Base-by-base conservation (phyloP, 1,284 basidiomycete genomes). In the Phylloboletellus chloephorus region DNA sequence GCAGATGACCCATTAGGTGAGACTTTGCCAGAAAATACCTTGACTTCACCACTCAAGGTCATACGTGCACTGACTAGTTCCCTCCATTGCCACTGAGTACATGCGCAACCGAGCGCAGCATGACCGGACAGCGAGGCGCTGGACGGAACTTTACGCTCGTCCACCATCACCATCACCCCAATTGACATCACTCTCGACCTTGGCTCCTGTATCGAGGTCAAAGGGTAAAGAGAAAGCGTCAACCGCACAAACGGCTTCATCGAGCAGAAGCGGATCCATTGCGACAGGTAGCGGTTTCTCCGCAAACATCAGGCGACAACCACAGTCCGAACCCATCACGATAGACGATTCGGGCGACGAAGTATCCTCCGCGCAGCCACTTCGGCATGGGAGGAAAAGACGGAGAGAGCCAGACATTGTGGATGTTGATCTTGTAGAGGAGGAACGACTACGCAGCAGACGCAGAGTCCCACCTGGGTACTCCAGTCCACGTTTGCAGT, bases 71-170 rank as follows among this genome's bases (percentile, higher is more conserved):
- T 11, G 17, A 31, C 20, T 47, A 85, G 86, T 88, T 5, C 81
- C 84, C 2, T 70, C 73, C 0, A 86, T 89, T 19, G 85, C 86
- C 9, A 76, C 69, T 0, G 79, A 86, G 56, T 89, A 81, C 50
- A 58, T 69, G 7, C 74, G 76, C 17, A 78, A 80, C 52, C 75
- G 82, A 28, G 66, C 71, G 31, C 67, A 69, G 39, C 83, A 88
- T 54, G 74, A 77, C 52, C 56, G 58, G 15, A 76, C 66, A 12
- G 74, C 76, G 3, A 66, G 66, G 23, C 63, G 67, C 16, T 77
- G 73, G 75, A 76, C 74, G 5, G 61, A 68, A 26, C 51, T 72
- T 1, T 76, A 76, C 44, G 73, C 73, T 7, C 64, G 53, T 7
- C 69, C 71, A 25, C 60, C 53, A 39, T 39, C 43, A 4, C 35